Base-by-base conservation (phyloP, 2,329 filamentous ascomycete species). In the Boeremia exigua region DNA sequence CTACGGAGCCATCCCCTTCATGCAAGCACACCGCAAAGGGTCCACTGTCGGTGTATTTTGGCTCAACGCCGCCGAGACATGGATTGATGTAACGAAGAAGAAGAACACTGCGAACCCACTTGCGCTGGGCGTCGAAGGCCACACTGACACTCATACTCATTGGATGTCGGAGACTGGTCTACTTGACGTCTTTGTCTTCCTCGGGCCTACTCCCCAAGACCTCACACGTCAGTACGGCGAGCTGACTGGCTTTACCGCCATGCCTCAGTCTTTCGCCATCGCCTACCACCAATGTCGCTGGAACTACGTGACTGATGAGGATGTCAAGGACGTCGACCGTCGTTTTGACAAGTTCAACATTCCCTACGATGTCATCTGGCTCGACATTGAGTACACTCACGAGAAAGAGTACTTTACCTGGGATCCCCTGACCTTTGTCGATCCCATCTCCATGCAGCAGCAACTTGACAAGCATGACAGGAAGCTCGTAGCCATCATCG, bases 331-430 rank as follows among this genome's bases (percentile, higher is more conserved):
- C 69, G 94, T 99, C 37, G 93, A 98, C 74, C 88, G 90, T 62
- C 96, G 96, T 75, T 96, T 99, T 80, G 93, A 98, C 80, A 96
- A 95, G 79, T 86, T 88, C 77, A 88, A 91, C 72, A 97, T 99
- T 50, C 95, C 95, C 0, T 99, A 98, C 79, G 95, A 99, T 77
- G 91, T 98, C 61, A 99, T 99, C 69, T 99, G 95, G 95, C 87
- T 99, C 15, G 95, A 99, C 69, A 91, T 99, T 64, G 95, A 99
- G 78, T 99, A 98, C 76, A 96, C 93, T 0, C 91, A 99, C 57
- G 92, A 90, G 75, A 94, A 95, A 78, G 96, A 96, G 79, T 99
- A 99, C 80, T 99, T 99, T 74, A 97, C 93, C 0, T 99, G 92
- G 91, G 94, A 99, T 69, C 85, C 88, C 17, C 84, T 96, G 70